These are phyloP conservation scores for Linnemannia exigua DNA, from an alignment of 192 early-diverging fungal species.

Conservation along the genomic window DNA sequence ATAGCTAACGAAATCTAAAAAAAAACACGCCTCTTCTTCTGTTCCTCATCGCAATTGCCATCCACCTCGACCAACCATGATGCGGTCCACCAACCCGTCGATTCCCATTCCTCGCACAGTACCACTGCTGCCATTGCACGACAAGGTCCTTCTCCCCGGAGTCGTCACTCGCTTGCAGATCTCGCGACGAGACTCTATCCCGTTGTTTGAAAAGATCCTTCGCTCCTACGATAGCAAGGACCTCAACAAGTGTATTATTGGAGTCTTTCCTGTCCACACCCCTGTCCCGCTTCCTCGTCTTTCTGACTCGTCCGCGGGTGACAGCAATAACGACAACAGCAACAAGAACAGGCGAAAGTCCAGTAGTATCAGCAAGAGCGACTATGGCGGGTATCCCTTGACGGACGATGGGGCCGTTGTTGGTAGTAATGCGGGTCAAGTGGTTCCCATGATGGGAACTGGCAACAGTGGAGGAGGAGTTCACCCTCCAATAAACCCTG, in stretches of 20 bases:
- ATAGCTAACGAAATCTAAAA: no score
- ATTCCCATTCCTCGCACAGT: constrained; percentile 61
- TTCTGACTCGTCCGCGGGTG: background rate
- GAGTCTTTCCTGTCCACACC: constrained; percentile 52
- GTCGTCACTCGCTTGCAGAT: constrained; percentile 73
- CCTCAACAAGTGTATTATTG: constrained; percentile 58
- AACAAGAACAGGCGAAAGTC: constrained; percentile 1
- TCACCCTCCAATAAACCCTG: constrained; percentile 12
- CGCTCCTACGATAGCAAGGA: constrained; percentile 57
- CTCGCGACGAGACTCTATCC: constrained; percentile 65
- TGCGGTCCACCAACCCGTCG: constrained; percentile 27
- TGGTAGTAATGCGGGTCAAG: constrained; percentile 23
- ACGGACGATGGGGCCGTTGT: constrained; percentile 8
- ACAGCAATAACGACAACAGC: constrained; percentile 6
- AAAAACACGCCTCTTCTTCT: no score
- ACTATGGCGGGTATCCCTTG: background rate
- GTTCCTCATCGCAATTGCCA: background rate
- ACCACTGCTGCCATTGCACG: constrained; percentile 64
- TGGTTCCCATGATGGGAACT: constrained; percentile 9
- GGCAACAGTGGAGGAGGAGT: background rate
- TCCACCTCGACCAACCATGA: background rate
- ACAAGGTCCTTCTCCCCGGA: constrained; percentile 75
- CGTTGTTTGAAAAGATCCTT: constrained; percentile 64
- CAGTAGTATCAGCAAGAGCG: background rate
- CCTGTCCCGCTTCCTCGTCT: background rate